These are phyloP conservation scores for Backusella westeae DNA, from an alignment of 192 early-diverging fungal genomes.

Conservation along the genomic window DNA sequence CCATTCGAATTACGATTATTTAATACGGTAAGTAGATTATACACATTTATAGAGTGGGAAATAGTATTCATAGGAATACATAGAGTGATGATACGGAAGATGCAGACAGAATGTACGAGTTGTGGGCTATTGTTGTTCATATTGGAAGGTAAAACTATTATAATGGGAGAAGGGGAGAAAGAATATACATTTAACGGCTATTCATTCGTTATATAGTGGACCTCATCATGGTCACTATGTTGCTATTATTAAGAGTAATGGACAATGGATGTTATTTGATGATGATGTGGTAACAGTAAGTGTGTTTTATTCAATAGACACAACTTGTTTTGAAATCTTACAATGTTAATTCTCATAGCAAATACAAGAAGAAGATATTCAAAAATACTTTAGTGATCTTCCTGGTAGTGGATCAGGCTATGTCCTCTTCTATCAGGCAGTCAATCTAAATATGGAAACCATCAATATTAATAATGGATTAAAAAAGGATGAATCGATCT, in stretches of 20 bases:
- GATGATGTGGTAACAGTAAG: conserved; percentile 91
- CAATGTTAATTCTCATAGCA: conserved; percentile 27
- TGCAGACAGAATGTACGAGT: conserved; percentile 80
- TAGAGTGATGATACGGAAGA: conserved; percentile 81
- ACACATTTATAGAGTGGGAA: background rate
- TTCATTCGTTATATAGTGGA: conserved; percentile 51
- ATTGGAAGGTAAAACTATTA: conserved; percentile 67
- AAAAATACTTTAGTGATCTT: conserved; percentile 79
- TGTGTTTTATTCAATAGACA: background rate
- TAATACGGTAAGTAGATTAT: conserved; percentile 66
- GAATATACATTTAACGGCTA: background rate
- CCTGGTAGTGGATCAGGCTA: conserved; percentile 76
- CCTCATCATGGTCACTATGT: conserved; percentile 98
- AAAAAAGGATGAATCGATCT: background rate
- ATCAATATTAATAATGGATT: conserved; percentile 8
- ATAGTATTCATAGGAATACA: background rate
- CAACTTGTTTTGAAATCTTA: background rate
- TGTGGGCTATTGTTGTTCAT: conserved; percentile 92
- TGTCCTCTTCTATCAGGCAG: conserved; percentile 76
- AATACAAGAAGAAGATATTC: conserved; percentile 74
- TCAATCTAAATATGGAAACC: conserved; percentile 27
- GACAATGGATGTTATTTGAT: conserved; percentile 93
- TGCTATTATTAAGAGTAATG: conserved; percentile 80
- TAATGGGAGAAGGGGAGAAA: background rate
- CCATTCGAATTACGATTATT: conserved; percentile 92